Evolutionary conservation across 106 monocot genomes (phyloP).

Genomic region (Acorus calamus): DNA sequence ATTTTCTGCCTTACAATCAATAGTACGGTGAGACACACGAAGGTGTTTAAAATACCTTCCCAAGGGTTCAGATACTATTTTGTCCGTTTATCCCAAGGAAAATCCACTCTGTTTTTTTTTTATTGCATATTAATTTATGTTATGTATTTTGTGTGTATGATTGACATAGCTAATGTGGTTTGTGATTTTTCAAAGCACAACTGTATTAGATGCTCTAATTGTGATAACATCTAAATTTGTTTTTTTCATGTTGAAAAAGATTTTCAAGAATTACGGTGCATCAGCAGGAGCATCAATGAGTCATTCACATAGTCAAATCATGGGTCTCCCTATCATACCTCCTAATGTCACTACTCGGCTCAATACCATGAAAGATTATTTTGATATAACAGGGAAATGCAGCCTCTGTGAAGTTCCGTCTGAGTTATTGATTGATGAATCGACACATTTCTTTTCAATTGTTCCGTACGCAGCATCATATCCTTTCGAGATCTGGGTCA

Average conservation of each 20-base stretch:
- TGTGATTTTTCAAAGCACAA: too few species aligned
- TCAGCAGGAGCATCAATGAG: constrained; percentile 93
- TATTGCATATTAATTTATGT: too few species aligned
- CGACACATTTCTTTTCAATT: constrained; percentile 58
- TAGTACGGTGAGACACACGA: too few species aligned
- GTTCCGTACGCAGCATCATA: constrained; percentile 80
- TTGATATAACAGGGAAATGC: constrained; percentile 53
- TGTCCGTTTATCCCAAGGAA: too few species aligned
- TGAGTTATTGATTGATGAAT: constrained; percentile 47
- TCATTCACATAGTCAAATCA: constrained; percentile 96
- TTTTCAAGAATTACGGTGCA: constrained; percentile 93
- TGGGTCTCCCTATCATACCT: constrained; percentile 81
- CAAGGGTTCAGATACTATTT: too few species aligned
- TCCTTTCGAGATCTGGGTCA: constrained; percentile 92
- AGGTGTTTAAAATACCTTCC: too few species aligned
- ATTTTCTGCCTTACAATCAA: too few species aligned
- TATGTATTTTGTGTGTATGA: too few species aligned
- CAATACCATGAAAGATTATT: constrained; percentile 52
- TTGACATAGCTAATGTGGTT: too few species aligned
- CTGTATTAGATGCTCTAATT: neutral
- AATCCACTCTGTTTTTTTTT: too few species aligned
- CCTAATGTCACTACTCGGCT: constrained; percentile 51
- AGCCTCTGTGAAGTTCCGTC: constrained; percentile 59
- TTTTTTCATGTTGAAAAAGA: constrained; percentile 23
- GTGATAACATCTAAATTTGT: neutral